phyloP scores from a whole-genome alignment of 2,329 filamentous ascomycete species.

The Cladobotryum protrusum region DNA sequence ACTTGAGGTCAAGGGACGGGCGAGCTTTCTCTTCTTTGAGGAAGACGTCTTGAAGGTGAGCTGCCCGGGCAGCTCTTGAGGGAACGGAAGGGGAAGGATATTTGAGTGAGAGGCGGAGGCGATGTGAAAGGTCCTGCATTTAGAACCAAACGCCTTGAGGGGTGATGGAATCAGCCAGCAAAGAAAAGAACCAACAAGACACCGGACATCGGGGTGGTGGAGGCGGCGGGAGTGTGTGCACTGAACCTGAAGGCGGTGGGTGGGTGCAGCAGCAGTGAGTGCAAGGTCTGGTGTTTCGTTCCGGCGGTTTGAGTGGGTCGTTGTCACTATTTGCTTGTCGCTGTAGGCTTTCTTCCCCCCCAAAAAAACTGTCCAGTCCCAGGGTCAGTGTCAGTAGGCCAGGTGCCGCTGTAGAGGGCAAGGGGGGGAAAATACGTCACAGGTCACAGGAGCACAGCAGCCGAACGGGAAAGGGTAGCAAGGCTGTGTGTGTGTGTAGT shows the following conservation, averaged over 20 bases:
- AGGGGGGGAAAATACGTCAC: conserved; percentile 4
- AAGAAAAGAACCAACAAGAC: conserved; percentile 8
- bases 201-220: conserved; percentile 12
- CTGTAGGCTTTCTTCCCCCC: too few relatives aligned
- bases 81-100: conserved; percentile 6
- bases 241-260: conserved; percentile 6
- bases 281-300: not conserved
- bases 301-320: conserved; percentile 8
- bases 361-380: too few relatives aligned
- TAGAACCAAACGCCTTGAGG: conserved; percentile 8
- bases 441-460: conserved; percentile 1
- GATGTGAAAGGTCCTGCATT: conserved; percentile 9
- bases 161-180: conserved; percentile 9
- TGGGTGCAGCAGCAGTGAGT: too few relatives aligned
- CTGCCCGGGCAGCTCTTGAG: conserved; percentile 56
- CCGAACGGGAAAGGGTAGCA: not conserved
- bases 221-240: conserved; percentile 4
- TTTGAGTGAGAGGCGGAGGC: conserved; percentile 2
- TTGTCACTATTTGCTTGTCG: too few relatives aligned
- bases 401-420: too few relatives aligned
- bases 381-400: too few relatives aligned
- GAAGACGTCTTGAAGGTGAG: conserved; percentile 67
- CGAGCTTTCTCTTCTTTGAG: conserved; percentile 66
- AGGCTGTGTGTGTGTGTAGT: not conserved
- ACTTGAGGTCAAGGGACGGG: conserved; percentile 41